These are phyloP conservation scores for Aspergillus bombycis DNA, from an alignment of 2,329 filamentous ascomycete genomes.

Conservation along the genomic window DNA sequence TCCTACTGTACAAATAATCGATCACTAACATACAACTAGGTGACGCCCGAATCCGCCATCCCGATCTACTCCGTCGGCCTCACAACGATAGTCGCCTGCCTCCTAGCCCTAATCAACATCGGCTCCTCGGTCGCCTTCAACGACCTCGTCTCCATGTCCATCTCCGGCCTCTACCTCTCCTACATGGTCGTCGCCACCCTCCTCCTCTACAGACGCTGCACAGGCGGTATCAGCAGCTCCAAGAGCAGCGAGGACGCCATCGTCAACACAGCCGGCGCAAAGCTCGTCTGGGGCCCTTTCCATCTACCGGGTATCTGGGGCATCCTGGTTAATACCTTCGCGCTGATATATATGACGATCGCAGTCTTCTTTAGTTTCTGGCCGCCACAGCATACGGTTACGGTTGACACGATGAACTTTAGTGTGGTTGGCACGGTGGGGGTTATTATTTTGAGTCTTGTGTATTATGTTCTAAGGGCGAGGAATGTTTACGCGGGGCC, in stretches of 20 bases:
- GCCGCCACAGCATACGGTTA: constrained; percentile 43
- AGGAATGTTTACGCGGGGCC: constrained; percentile 38
- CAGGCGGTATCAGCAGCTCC: constrained; percentile 22
- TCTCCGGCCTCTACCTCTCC: constrained; percentile 34
- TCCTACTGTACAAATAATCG: neutral
- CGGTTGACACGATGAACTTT: constrained; percentile 52
- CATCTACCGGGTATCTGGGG: constrained; percentile 40
- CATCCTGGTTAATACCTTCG: constrained; percentile 47
- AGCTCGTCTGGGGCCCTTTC: constrained; percentile 36
- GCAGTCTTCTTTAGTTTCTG: constrained; percentile 56
- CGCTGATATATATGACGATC: constrained; percentile 50
- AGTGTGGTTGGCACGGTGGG: constrained; percentile 46
- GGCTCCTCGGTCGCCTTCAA: constrained; percentile 37
- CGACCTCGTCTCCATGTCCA: constrained; percentile 38
- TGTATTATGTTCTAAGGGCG: constrained; percentile 45
- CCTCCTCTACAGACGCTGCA: constrained; percentile 32
- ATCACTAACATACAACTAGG: constrained; percentile 19
- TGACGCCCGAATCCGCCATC: constrained; percentile 30
- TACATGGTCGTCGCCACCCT: constrained; percentile 32
- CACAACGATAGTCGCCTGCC: constrained; percentile 29
- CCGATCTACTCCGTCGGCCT: constrained; percentile 30
- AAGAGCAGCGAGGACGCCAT: constrained; percentile 22
- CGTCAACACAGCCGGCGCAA: constrained; percentile 30
- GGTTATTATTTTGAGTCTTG: constrained; percentile 42
- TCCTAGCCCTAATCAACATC: constrained; percentile 39